A percentile compares a stretch with the other conserved stretches of the same genome.
phyloP scores from a whole-genome alignment of 1,284 basidiomycete species.

The Flammula alnicola region DNA sequence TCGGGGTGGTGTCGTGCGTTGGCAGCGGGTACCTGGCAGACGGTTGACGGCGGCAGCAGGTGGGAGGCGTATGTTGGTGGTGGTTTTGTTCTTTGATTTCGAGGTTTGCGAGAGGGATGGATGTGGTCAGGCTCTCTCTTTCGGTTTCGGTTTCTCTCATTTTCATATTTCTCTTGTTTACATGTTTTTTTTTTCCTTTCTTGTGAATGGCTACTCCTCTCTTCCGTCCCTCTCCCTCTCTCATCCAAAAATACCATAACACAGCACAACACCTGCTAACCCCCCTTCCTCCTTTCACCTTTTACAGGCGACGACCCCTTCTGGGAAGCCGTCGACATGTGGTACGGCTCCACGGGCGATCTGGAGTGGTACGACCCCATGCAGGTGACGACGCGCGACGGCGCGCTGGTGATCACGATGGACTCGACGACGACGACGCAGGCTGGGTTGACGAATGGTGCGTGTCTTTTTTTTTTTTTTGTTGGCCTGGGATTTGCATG shows the following conservation, averaged over 20 bases:
- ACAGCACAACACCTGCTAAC: background rate
- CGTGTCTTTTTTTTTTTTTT: conserved; percentile 10
- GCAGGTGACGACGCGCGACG: conserved; percentile 75
- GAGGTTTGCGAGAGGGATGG: too few species aligned
- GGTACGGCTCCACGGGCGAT: conserved; percentile 72
- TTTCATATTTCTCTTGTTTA: conserved; percentile 4
- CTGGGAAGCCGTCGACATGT: conserved; percentile 38
- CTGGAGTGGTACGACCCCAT: conserved; percentile 81
- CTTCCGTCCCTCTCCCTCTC: background rate
- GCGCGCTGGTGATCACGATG: conserved; percentile 77
- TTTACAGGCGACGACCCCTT: conserved; percentile 63
- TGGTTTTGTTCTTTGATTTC: too few species aligned
- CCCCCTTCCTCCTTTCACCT: background rate
- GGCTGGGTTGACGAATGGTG: conserved; percentile 36
- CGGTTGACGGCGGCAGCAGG: too few species aligned
- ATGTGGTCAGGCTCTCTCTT: too few species aligned
- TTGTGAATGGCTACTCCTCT: background rate
- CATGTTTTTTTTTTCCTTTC: background rate
- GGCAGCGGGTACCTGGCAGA: too few species aligned
- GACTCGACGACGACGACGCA: conserved; percentile 45
- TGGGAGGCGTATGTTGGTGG: too few species aligned
- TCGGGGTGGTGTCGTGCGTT: too few species aligned
- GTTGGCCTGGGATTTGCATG: background rate
- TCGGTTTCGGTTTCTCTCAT: too few species aligned
- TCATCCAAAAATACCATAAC: background rate